Evolutionary conservation across 1,139 yeast genomes (phyloP).

Genomic region (Diutina sp.): DNA sequence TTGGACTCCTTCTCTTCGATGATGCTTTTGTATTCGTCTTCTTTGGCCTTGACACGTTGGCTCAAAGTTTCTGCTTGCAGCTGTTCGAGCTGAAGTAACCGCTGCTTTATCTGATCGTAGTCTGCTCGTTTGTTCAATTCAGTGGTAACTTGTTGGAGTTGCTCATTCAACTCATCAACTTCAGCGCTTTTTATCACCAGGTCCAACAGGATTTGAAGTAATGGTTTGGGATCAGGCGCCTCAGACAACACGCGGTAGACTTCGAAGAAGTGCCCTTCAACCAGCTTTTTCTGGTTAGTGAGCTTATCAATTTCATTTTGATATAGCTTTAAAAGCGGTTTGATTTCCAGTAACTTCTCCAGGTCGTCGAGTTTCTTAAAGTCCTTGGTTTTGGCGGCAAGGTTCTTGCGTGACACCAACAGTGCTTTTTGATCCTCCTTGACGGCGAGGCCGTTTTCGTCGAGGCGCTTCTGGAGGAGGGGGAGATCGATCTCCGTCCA

Average conservation of each 20-base stretch:
- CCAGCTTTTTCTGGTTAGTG: conserved; percentile 63
- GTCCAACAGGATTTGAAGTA: conserved; percentile 60
- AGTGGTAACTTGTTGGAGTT: conserved; percentile 44
- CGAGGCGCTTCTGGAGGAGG: conserved; percentile 55
- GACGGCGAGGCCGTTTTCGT: conserved; percentile 61
- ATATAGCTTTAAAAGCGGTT: conserved; percentile 61
- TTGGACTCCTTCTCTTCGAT: conserved; percentile 53
- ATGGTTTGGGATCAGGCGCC: conserved; percentile 87
- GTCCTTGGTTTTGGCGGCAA: conserved; percentile 73
- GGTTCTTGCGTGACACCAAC: conserved; percentile 53
- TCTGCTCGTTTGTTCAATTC: conserved; percentile 59
- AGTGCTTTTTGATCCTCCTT: conserved; percentile 60
- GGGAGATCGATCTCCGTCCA: conserved; percentile 74
- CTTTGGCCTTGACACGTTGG: conserved; percentile 38
- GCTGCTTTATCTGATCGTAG: conserved; percentile 60
- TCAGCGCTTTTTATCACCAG: conserved; percentile 52
- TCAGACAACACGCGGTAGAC: conserved; percentile 70
- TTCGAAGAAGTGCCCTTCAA: conserved; percentile 63
- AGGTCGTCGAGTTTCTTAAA: conserved; percentile 61
- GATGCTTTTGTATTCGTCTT: conserved; percentile 44
- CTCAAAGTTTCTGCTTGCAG: conserved; percentile 39
- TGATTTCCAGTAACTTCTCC: conserved; percentile 54
- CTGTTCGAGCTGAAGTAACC: conserved; percentile 46
- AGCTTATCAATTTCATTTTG: conserved; percentile 80
- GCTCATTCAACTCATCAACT: conserved; percentile 35